These are phyloP conservation scores for Pyrus communis DNA, from an alignment of 306 rosid species.

Conservation along the genomic window DNA sequence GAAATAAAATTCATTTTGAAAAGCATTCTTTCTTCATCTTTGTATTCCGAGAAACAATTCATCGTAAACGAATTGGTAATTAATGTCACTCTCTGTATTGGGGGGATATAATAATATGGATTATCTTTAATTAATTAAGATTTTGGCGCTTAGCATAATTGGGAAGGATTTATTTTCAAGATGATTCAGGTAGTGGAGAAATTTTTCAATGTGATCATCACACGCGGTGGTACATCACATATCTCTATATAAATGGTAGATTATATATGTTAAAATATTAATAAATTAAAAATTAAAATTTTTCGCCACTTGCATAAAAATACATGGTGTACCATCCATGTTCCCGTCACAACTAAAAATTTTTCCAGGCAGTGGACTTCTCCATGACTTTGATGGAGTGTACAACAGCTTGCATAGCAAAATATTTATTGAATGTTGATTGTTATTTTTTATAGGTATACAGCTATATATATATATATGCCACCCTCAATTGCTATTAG, in stretches of 20 bases:
- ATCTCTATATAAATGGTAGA: no score
- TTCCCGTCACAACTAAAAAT: no score
- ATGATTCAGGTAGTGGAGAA: background rate
- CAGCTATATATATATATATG: background rate
- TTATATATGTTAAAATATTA: no score
- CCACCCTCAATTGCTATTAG: background rate
- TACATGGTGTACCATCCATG: rapidly evolving
- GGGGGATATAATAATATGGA: background rate
- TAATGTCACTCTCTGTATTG: background rate
- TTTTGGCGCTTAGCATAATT: background rate
- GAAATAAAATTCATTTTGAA: no score
- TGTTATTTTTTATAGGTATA: background rate
- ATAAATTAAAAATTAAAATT: no score
- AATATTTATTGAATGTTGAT: background rate
- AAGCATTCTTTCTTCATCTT: background rate
- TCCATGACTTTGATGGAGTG: background rate
- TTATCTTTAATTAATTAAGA: background rate
- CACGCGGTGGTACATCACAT: no score
- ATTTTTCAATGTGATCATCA: no score
- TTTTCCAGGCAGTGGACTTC: no score
- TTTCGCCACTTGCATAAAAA: no score
- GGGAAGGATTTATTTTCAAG: background rate
- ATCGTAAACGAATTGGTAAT: background rate
- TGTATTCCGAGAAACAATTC: background rate
- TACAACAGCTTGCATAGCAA: no score